Evolutionary conservation across 169 alveolate species (phyloP).

Genomic region (Theileria orientalis): DNA sequence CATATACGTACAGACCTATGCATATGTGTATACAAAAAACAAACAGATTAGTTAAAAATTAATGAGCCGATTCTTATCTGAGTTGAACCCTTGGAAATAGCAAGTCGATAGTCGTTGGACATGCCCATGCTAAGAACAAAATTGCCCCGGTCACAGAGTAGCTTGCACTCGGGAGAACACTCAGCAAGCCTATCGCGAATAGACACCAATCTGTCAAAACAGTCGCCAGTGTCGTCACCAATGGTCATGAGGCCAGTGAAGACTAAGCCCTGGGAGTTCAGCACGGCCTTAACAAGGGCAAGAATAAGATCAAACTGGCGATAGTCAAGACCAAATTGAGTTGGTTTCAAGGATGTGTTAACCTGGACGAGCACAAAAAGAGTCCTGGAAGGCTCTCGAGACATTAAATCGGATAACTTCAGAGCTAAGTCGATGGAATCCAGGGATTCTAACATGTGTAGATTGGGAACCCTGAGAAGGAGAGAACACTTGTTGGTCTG

Average conservation of each 20-base stretch:
- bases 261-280: constrained; percentile 74
- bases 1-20: too few species aligned
- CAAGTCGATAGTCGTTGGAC: constrained; percentile 88
- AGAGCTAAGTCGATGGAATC: constrained; percentile 88
- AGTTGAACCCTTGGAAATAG: constrained; percentile 85
- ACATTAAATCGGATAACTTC: constrained; percentile 22
- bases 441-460: constrained; percentile 84
- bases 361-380: constrained; percentile 78
- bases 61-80: constrained; percentile 89
- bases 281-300: constrained; percentile 71
- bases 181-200: constrained; percentile 22
- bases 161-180: constrained; percentile 71
- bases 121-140: constrained; percentile 91
- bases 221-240: constrained; percentile 73
- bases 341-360: constrained; percentile 83
- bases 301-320: constrained; percentile 62
- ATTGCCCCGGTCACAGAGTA: constrained; percentile 16
- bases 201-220: constrained; percentile 21
- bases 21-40: too few species aligned
- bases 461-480: constrained; percentile 78
- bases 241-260: constrained; percentile 93
- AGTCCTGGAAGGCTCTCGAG: constrained; percentile 24
- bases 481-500: constrained; percentile 89
- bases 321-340: constrained; percentile 82
- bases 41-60: not conserved